Percentiles rank a stretch among this genome's conserved stretches.
These are phyloP conservation scores for Sindora glabra DNA, from an alignment of 306 rosid genomes.

Conservation along the genomic window DNA sequence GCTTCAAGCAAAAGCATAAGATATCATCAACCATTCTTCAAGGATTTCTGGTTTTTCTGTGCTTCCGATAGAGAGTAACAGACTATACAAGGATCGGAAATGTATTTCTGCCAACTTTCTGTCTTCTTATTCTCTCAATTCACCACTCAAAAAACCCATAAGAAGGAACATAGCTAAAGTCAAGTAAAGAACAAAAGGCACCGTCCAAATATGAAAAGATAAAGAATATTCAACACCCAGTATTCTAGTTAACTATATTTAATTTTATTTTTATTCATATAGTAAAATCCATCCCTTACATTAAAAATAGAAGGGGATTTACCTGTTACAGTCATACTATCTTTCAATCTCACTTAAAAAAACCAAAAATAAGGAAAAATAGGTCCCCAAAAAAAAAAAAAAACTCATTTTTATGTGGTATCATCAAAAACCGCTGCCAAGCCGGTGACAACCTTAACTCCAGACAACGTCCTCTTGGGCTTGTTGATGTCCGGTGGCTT, in stretches of 20 bases:
- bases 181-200: too few relatives aligned
- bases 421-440: conserved; percentile 49
- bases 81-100: too few relatives aligned
- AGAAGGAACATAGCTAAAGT: too few relatives aligned
- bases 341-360: conserved; percentile 15
- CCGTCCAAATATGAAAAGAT: conserved; percentile 1
- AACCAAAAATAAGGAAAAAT: not conserved
- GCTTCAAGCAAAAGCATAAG: not conserved
- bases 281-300: conserved; percentile 49
- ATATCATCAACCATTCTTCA: not conserved
- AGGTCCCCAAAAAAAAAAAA: not conserved
- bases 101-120: too few relatives aligned
- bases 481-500: conserved; percentile 45
- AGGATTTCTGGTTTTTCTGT: too few relatives aligned
- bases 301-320: conserved; percentile 49
- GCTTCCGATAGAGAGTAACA: too few relatives aligned
- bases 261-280: conserved; percentile 30
- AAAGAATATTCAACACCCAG: not conserved
- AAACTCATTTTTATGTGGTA: conserved; percentile 34
- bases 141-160: too few relatives aligned
- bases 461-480: conserved; percentile 28
- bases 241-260: conserved; percentile 8
- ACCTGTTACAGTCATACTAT: conserved; percentile 25
- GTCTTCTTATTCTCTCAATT: too few relatives aligned
- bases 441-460: conserved; percentile 45